phyloP scores from a whole-genome alignment of 2,329 filamentous ascomycete species.

The Alternaria sp. region DNA sequence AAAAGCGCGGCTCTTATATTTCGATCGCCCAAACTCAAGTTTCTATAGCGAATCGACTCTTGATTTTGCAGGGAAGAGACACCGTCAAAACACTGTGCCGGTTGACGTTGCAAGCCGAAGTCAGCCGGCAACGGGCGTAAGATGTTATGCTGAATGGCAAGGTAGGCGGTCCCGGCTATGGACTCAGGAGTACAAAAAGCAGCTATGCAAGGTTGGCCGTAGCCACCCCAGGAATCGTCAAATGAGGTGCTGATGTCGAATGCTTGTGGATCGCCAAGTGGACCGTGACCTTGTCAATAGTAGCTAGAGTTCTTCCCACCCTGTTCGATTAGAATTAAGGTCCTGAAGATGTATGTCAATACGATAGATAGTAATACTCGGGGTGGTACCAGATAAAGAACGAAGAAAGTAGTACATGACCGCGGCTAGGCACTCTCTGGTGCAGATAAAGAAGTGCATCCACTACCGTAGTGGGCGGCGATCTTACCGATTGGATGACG shows the following conservation, averaged over 20 bases:
- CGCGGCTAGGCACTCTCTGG: constrained; percentile 31
- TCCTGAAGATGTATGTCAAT: constrained; percentile 38
- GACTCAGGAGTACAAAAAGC: constrained; percentile 17
- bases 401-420: constrained; percentile 37
- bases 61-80: constrained; percentile 10
- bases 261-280: constrained; percentile 32
- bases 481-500: constrained; percentile 28
- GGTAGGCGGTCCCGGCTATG: constrained; percentile 25
- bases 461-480: constrained; percentile 6
- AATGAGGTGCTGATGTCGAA: constrained; percentile 32
- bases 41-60: constrained; percentile 4
- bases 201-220: constrained; percentile 22
- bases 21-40: constrained; percentile 5
- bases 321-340: constrained; percentile 26
- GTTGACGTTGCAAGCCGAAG: constrained; percentile 11
- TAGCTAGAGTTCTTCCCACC: constrained; percentile 20
- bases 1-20: background rate
- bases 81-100: constrained; percentile 1
- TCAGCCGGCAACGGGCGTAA: constrained; percentile 17
- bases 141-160: constrained; percentile 19
- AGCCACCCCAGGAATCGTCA: constrained; percentile 27
- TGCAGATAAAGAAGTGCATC: constrained; percentile 31
- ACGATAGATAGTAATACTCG: constrained; percentile 37
- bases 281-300: constrained; percentile 29
- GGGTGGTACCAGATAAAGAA: constrained; percentile 40